Evolutionary conservation across 192 early-diverging fungal genomes (phyloP).

Genomic region (Geranomyces variabilis): DNA sequence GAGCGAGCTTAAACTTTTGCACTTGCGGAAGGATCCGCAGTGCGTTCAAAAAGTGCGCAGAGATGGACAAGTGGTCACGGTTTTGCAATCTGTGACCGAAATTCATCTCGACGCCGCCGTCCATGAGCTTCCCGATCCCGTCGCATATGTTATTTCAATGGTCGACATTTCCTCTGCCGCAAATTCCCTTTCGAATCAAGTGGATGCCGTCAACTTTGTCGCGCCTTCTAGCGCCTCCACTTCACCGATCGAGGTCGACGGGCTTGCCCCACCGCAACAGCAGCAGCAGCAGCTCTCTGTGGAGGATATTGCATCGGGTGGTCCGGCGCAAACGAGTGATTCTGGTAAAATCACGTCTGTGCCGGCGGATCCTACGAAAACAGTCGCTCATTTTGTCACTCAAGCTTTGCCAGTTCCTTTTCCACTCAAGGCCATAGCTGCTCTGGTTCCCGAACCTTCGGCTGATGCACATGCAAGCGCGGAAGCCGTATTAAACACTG

Average conservation of each 20-base stretch:
- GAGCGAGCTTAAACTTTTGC: background rate
- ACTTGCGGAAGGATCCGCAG: background rate
- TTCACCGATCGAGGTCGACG: background rate
- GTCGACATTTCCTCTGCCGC: background rate
- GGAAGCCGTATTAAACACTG: background rate
- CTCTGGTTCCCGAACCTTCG: background rate
- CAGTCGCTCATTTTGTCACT: background rate
- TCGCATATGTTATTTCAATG: background rate
- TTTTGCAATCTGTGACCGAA: slow-evolving; percentile 5
- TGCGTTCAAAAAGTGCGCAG: background rate
- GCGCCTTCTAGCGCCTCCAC: background rate
- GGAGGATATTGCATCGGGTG: background rate
- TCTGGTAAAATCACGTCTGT: background rate
- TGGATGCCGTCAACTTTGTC: slow-evolving; percentile 3
- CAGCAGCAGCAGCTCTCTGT: too few relatives aligned
- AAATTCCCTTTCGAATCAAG: background rate
- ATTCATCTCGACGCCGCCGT: background rate
- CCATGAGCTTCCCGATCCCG: background rate
- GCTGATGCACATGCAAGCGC: background rate
- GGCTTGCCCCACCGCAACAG: too few relatives aligned
- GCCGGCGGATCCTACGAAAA: background rate
- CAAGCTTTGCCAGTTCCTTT: slow-evolving; percentile 1
- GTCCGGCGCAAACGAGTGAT: background rate
- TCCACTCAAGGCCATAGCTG: background rate
- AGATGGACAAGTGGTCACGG: background rate